Base-by-base conservation (phyloP, 768 basidiomycete species). In the Boletus reticuloceps region DNA sequence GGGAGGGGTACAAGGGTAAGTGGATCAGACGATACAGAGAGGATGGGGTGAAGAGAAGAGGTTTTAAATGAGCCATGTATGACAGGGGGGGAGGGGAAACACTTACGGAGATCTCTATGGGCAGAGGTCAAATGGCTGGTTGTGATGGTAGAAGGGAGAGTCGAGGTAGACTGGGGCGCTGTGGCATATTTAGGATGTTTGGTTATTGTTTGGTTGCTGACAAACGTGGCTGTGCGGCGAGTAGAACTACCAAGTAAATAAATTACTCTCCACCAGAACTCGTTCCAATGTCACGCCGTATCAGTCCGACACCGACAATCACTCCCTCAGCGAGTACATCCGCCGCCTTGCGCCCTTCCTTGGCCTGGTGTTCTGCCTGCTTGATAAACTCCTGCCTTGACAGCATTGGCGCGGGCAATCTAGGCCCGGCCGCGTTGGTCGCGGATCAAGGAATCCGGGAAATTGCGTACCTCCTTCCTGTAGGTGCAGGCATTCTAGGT, bases 401-500 rank as follows among this genome's bases (percentile, higher is more conserved):
- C 76, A 13, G 79, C 75, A 63, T 86, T 82, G 22, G 88, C 88
- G 62, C 91, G 78, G 8, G 77, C 77, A 68, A 82, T 81, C 85
- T 86, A 58, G 6, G 49, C 25, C 45, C 41, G 22, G 22, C 22
- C 47, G 29, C 20, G 29, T 52, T 32, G n/a, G 43, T 45, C 47
- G 22, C 37, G 37, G 32, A 55, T 50, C 19, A 51, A 22, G n/a
- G 29, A 13, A 22, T 12, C 37, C 48, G 57, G 42, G 14, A 20
- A 32, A 42, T n/a, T 40, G 31, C 83, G 66, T 59, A 93, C 95
- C 84, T 94, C 92, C 73, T 94, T 89, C 27, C 82, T 84, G 66
- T 87, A n/a, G 84, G 69, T 96, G 94, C 54, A 98, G 74, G 71
- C 95, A 97, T 69, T 95, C 93, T 52, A 95, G 67, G 74, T 98